Percentiles rank a stretch among this genome's conserved stretches.
Evolutionary conservation across 805 yeast genomes (phyloP).

Genomic region (Candida yuanshanica): DNA sequence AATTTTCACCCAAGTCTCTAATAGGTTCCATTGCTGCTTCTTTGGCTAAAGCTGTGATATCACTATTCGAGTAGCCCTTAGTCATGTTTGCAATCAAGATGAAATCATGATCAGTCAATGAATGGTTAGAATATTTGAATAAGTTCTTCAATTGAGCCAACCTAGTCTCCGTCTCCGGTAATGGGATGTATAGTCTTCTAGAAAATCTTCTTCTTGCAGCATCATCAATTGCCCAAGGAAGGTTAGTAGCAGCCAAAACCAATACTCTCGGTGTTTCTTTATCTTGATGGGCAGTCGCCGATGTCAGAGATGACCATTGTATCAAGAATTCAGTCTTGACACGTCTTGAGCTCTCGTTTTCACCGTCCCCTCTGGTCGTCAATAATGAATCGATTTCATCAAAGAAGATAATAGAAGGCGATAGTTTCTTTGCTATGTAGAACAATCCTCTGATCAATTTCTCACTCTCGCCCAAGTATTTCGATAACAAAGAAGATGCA

Average conservation of each 20-base stretch:
- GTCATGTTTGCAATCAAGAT: slow-evolving; percentile 58
- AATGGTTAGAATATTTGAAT: slow-evolving; percentile 65
- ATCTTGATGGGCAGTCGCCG: slow-evolving; percentile 66
- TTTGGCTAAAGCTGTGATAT: slow-evolving; percentile 87
- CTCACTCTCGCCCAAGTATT: slow-evolving; percentile 88
- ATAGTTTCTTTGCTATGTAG: slow-evolving; percentile 72
- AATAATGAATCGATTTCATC: slow-evolving; percentile 93
- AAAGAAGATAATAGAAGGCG: slow-evolving; percentile 91
- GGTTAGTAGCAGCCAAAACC: slow-evolving; percentile 89
- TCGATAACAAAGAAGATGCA: slow-evolving; percentile 85
- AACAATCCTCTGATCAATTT: slow-evolving; percentile 87
- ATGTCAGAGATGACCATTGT: slow-evolving; percentile 90
- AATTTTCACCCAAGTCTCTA: slow-evolving; percentile 80
- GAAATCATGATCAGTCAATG: slow-evolving; percentile 58
- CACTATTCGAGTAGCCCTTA: slow-evolving; percentile 87
- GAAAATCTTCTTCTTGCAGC: slow-evolving; percentile 94
- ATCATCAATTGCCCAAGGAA: slow-evolving; percentile 97
- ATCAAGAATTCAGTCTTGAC: slow-evolving; percentile 90
- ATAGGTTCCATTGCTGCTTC: slow-evolving; percentile 99
- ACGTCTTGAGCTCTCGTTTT: slow-evolving; percentile 82
- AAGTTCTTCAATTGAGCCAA: slow-evolving; percentile 63
- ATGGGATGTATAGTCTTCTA: slow-evolving; percentile 85
- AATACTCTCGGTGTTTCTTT: slow-evolving; percentile 59
- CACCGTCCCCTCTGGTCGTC: slow-evolving; percentile 65
- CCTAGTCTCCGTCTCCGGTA: slow-evolving; percentile 86